phyloP scores from a whole-genome alignment of 2,329 filamentous ascomycete species.

The Aureobasidium namibiae region DNA sequence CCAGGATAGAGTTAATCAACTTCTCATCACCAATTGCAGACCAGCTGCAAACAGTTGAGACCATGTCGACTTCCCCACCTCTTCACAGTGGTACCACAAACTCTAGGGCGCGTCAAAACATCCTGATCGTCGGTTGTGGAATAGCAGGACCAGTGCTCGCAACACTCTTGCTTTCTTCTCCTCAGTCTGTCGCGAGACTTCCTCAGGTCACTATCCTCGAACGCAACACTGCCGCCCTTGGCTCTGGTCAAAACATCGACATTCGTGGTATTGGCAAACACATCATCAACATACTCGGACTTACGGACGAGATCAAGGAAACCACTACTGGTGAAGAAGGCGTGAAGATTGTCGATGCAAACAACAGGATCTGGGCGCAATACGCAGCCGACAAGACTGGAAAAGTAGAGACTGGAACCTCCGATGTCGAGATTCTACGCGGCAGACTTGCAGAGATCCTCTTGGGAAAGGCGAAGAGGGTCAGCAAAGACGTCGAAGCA shows the following conservation, averaged over 20 bases:
- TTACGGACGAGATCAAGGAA: constrained; percentile 30
- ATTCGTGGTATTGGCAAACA: constrained; percentile 35
- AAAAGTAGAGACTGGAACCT: constrained; percentile 25
- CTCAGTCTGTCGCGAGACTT: constrained; percentile 18
- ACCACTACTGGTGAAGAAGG: constrained; percentile 34
- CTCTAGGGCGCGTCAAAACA: not conserved
- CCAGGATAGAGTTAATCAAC: too few relatives aligned
- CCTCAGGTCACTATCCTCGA: constrained; percentile 37
- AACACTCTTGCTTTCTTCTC: constrained; percentile 28
- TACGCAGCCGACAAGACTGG: constrained; percentile 20
- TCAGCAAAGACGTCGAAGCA: constrained; percentile 18
- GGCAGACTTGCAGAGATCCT: constrained; percentile 43
- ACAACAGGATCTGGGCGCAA: constrained; percentile 3
- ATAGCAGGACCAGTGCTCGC: constrained; percentile 32
- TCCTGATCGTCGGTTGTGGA: constrained; percentile 33
- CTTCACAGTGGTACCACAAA: not conserved
- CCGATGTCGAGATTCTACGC: constrained; percentile 49
- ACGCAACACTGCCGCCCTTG: constrained; percentile 30
- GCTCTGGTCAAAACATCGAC: constrained; percentile 38
- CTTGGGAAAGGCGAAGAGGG: constrained; percentile 22
- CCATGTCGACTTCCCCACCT: constrained; percentile 28
- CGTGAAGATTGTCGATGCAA: constrained; percentile 28
- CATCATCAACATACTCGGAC: constrained; percentile 33
- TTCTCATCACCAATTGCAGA: too few relatives aligned
- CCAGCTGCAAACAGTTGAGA: constrained; percentile 29